These are phyloP conservation scores for Prunus dulcis DNA, from an alignment of 306 rosid genomes.

Conservation along the genomic window DNA sequence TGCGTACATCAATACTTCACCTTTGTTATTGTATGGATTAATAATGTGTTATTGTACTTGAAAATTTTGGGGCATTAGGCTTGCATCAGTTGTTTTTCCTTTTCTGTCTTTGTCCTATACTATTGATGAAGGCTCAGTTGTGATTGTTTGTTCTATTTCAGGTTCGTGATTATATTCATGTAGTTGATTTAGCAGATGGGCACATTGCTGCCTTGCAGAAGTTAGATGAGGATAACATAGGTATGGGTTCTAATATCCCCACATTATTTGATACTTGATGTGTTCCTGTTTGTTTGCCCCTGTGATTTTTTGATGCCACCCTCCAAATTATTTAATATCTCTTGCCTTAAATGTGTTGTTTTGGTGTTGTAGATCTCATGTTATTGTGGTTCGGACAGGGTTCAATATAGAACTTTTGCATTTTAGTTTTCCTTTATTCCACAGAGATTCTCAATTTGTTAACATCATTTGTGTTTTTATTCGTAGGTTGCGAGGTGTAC, in stretches of 20 bases:
- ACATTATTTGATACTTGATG: background rate
- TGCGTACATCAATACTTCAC: background rate
- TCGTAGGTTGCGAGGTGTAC: constrained; percentile 87
- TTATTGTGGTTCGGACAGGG: background rate
- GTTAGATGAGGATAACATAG: constrained; percentile 58
- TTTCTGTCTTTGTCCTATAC: background rate
- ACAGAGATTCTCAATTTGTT: background rate
- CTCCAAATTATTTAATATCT: background rate
- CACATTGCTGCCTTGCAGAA: constrained; percentile 91
- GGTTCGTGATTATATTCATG: constrained; percentile 98
- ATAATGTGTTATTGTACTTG: too few relatives aligned
- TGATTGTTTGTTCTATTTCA: constrained; percentile 34
- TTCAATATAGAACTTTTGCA: background rate
- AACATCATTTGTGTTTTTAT: background rate
- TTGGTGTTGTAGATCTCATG: background rate
- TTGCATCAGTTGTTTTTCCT: constrained; percentile 9
- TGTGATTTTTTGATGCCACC: background rate
- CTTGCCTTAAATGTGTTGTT: background rate
- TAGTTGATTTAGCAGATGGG: constrained; percentile 93
- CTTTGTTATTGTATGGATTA: background rate
- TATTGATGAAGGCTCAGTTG: constrained; percentile 16
- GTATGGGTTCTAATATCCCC: constrained; percentile 35
- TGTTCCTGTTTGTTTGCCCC: background rate
- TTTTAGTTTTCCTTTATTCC: background rate
- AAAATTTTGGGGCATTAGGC: constrained; percentile 6